Evolutionary conservation across 2,329 filamentous ascomycete genomes (phyloP).

Genomic region (Diaporthe australafricana): DNA sequence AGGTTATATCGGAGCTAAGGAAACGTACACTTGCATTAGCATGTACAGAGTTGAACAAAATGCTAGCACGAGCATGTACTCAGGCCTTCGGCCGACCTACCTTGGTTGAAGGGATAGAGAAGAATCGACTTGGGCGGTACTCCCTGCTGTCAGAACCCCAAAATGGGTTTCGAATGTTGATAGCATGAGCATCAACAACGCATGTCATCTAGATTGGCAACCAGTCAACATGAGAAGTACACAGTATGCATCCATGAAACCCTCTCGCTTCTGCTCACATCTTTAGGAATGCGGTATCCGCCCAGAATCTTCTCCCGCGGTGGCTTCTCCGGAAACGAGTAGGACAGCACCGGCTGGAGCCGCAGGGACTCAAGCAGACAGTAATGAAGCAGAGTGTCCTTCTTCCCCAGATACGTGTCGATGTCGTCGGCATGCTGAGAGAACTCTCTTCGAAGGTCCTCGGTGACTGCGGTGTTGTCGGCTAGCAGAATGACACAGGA

Average conservation of each 20-base stretch:
- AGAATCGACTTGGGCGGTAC: conserved; percentile 5
- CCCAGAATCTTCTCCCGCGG: neutral
- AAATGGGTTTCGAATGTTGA: conserved; percentile 11
- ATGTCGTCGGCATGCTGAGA: neutral
- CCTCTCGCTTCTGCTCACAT: neutral
- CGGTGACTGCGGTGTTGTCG: neutral
- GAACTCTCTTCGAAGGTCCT: neutral
- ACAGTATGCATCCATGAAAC: accelerated
- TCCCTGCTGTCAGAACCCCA: neutral
- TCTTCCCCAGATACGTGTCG: neutral
- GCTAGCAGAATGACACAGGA: neutral
- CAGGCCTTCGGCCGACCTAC: neutral
- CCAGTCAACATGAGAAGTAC: neutral
- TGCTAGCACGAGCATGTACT: too few species aligned
- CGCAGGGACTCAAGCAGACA: conserved; percentile 8
- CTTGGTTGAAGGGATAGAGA: neutral
- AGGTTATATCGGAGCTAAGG: conserved; percentile 5
- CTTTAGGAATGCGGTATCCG: neutral
- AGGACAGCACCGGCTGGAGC: neutral
- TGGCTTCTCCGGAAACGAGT: conserved; percentile 2
- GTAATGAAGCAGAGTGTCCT: neutral
- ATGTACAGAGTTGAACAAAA: too few species aligned
- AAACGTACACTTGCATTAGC: neutral
- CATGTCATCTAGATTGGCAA: neutral
- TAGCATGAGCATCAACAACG: conserved; percentile 11